Evolutionary conservation across 257 asterid species (phyloP), one percentile per base, ranked within the genome.

Genomic region (Anisodus acutangulus): DNA sequence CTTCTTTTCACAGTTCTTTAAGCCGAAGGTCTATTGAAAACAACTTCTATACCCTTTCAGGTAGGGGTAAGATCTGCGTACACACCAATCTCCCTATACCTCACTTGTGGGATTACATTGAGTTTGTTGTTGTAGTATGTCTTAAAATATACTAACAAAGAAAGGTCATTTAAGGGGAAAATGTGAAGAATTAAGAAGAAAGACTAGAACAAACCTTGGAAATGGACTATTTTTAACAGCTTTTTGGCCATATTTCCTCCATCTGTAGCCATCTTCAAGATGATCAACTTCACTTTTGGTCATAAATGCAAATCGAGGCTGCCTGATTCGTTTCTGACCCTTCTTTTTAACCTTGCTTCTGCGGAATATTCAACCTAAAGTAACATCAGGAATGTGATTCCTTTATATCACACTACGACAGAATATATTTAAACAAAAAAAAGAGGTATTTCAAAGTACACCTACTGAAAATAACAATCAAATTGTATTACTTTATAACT

Each of bases 181-280:
- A 11, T 66, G 72, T 12, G 1, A 67, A 67, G 49, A 39, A 69
- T 35, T 35, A 37, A 8, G 72, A 66, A 10, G 72, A 35, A 12
- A 64, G n/a, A 6, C 0, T 12, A 60, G 41, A 78, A 7, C 49
- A 47, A 63, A 92, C 97, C 97, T 91, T 22, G 98, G 97, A 68
- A 82, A 91, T 31, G 97, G 97, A 88, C 95, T 94, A 76, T 94
- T 92, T 83, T 94, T 94, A 0, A 94, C 97, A 22, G 97, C 94
- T 81, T 95, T 93, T 82, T 95, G 98, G 8, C 98, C 98, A 85
- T 95, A 95, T 82, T 95, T 95, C 85, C 98, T 82, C 98, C 98
- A 95, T 85, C 98, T 87, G 78, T 93, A 95, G 62, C 98, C 98
- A 86, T 95, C 98, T 85, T 95, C 98, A 13, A 95, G 96, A 86